Base-by-base conservation (phyloP, 208 protist species). In the Paratrypanosoma confusum region DNA sequence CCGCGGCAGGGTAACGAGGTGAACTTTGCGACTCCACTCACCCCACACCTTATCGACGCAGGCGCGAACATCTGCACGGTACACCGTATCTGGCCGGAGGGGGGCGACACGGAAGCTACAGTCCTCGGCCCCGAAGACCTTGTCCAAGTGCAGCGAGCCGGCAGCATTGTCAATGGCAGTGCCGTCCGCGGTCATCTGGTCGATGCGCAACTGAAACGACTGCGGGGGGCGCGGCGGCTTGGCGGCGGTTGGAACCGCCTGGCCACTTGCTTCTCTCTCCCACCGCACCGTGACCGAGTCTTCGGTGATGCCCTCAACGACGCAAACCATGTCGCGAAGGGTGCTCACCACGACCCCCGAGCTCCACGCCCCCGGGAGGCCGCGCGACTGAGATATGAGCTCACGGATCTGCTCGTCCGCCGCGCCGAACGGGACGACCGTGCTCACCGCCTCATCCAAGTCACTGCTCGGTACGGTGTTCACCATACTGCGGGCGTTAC, bases 21-120 rank as follows among this genome's bases (percentile, higher is more conserved):
- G 79, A 21, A 85, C 48, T 11, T 61, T 59, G 28, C 53, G 43
- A 45, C 76, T 90, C 83, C 87, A 95, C 25, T 57, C 72, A n/a
- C 85, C 81, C 83, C 87, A 92, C 23, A 68, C 59, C 50, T 78
- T 73, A 44, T 87, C 73, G 8, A 83, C 71, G 57, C 80, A 82
- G 46, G 65, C 81, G 6, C 87, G 80, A 25, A 92, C 71, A 36
- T 76, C 58, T 2, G 91, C 71, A 23, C 66, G 66, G 60, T 90
- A 95, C 5, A 86, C 52, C 22, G 65, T 68, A 57, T 84, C 80
- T 14, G 82, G 81, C 39, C 62, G 40, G 37, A 90, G 54, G 6
- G 58, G 39, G 32, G 69, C 60, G 27, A 64, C 74, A 27, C 50
- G 59, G 59, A 80, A 91, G 17, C 39, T 62, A 13, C 28, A 59